Base-by-base conservation (phyloP, 2,329 filamentous ascomycete genomes). In the Clonostachys solani region DNA sequence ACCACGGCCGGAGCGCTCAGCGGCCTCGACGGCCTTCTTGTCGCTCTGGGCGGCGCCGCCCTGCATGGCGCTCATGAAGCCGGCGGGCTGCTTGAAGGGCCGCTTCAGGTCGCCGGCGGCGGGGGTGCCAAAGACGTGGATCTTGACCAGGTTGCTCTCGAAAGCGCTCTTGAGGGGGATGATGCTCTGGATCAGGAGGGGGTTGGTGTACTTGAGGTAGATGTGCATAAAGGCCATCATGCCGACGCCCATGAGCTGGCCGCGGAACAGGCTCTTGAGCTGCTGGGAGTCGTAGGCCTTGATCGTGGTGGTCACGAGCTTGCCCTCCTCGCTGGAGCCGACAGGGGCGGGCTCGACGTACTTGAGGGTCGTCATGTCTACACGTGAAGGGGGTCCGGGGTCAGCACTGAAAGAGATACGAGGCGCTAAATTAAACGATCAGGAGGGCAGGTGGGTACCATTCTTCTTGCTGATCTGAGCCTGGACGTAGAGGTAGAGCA, bases 151-250 rank as follows among this genome's bases (percentile, higher is more conserved):
- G 79, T 96, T 97, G 74, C 86, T 81, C 79, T 99, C 94, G 70
- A 99, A 81, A 42, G 91, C 92, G 65, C 87, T 81, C 86, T 99
- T 99, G 71, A 97, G 78, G 34, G 94, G 94, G 65, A 99, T 94
- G 75, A 99, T 96, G 68, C 88, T 95, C 83, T 99, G 94, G 75
- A 99, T 96, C 62, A 96, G 78, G 45, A 99, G 88, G 40, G 94
- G 94, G 84, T 97, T 99, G 75, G 92, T 97, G 86, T 97, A 99
- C 71, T 96, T 92, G 80, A 99, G 88, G 84, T 97, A 99, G 52
- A 99, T 57, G 76, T 99, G 94, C 92, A 99, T 97, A 64, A 96
- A 89, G 52, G 72, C 84, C 92, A 99, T 97, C 92, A 99, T 99
- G 68, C 81, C 92, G 49, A 99, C 78, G 50, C 94, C 94, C 89